Evolutionary conservation across 108 stramenopile species (phyloP).

Genomic region (Cyclotella baltica): DNA sequence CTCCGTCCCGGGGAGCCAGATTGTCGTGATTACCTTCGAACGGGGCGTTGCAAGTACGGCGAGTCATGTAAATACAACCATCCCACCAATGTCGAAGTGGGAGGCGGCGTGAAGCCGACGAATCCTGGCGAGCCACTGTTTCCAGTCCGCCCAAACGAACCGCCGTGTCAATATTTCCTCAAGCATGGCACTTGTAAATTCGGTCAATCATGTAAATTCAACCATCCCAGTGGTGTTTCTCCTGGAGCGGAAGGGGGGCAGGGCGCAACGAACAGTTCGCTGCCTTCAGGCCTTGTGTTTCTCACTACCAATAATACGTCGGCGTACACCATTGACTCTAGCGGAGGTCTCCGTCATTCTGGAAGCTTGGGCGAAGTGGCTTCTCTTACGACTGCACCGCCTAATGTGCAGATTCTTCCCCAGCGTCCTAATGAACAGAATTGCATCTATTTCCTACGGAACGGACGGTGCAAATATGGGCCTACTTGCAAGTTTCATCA

Average conservation of each 20-base stretch:
- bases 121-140: slow-evolving; percentile 85
- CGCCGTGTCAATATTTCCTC: slow-evolving; percentile 89
- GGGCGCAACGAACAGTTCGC: slow-evolving; percentile 36
- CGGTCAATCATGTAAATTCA: slow-evolving; percentile 91
- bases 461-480: slow-evolving; percentile 92
- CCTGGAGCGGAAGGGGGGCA: slow-evolving; percentile 18
- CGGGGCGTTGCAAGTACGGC: slow-evolving; percentile 93
- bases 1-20: slow-evolving; percentile 73
- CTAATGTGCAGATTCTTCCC: slow-evolving; percentile 64
- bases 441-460: slow-evolving; percentile 89
- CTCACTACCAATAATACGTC: slow-evolving; percentile 26
- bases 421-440: slow-evolving; percentile 88
- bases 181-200: slow-evolving; percentile 95
- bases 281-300: slow-evolving; percentile 44
- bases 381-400: slow-evolving; percentile 18
- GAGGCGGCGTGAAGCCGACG: slow-evolving; percentile 83
- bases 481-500: slow-evolving; percentile 93
- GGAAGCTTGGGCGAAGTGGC: slow-evolving; percentile 27
- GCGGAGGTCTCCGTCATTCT: slow-evolving; percentile 15
- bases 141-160: slow-evolving; percentile 87
- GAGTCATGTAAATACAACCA: slow-evolving; percentile 93
- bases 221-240: slow-evolving; percentile 76
- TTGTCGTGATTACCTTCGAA: slow-evolving; percentile 90
- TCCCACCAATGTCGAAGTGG: slow-evolving; percentile 86
- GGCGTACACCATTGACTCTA: slow-evolving; percentile 5